phyloP scores from a whole-genome alignment of 352 stramenopile species.

The Phytophthora gonapodyides region DNA sequence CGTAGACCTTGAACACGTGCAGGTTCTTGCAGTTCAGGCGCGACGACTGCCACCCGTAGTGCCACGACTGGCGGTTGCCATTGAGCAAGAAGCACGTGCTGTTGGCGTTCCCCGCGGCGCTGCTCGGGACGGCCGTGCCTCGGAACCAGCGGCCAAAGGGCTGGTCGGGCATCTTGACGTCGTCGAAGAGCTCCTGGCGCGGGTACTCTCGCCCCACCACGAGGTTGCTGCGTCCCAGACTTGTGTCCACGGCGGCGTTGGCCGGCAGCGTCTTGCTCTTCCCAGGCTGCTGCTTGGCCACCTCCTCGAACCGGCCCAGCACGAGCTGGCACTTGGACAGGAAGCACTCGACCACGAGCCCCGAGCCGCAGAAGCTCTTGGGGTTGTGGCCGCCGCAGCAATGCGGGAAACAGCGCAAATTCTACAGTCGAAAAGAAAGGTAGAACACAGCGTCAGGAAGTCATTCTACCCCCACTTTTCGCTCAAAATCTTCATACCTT shows the following conservation, averaged over 20 bases:
- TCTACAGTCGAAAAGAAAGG: conserved; percentile 30
- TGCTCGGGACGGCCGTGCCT: conserved; percentile 45
- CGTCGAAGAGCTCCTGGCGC: conserved; percentile 63
- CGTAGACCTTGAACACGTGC: conserved; percentile 81
- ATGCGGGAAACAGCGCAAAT: conserved; percentile 83
- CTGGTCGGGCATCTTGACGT: conserved; percentile 81
- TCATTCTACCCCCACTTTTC: background rate
- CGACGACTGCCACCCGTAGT: conserved; percentile 87
- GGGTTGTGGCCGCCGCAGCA: conserved; percentile 84
- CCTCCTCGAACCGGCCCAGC: conserved; percentile 75
- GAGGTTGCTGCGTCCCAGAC: conserved; percentile 36
- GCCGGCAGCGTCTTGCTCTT: conserved; percentile 9
- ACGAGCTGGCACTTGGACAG: conserved; percentile 62
- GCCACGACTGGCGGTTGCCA: conserved; percentile 85
- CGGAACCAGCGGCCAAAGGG: conserved; percentile 79
- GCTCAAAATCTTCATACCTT: conserved; percentile 50
- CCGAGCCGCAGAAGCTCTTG: conserved; percentile 86
- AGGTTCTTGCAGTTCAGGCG: conserved; percentile 86
- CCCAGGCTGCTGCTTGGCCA: conserved; percentile 44
- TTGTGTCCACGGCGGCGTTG: conserved; percentile 27
- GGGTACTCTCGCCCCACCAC: conserved; percentile 52
- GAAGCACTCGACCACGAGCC: conserved; percentile 74
- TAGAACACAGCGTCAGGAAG: conserved; percentile 1
- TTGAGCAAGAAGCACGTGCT: conserved; percentile 74
- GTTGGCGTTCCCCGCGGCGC: background rate